Base-by-base conservation (phyloP, 1,284 basidiomycete species). In the Singerocomus rubriflavus region DNA sequence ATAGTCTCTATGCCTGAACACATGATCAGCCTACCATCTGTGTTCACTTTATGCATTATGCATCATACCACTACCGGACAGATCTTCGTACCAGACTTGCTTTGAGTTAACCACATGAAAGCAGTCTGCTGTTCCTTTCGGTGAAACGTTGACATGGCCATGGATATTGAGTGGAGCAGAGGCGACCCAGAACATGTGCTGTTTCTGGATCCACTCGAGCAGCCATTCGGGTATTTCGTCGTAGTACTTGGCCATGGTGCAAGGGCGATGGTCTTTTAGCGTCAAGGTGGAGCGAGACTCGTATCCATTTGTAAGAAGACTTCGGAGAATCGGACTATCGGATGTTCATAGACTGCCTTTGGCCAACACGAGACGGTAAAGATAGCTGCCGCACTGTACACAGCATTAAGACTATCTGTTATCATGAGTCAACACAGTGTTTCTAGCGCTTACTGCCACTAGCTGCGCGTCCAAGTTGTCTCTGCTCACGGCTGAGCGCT, bases 101-200 rank as follows among this genome's bases (percentile, higher is more conserved):
- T 63, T 75, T 43, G 67, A 58, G 50, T 74, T 68, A 12, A 73
- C 69, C 39, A 81, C 59, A 45, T 77, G 72, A 54, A 82, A 78
- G 5, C 70, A 74, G 2, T 74, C 74, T 26, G 68, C 63, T 30
- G 73, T 64, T 8, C 77, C 77, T 58, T 82, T 81, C 0, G 79
- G 78, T 1, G 78, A 80, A 40, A 82, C 57, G 51, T 81, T 81
- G 56, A 82, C 68, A 54, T 81, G 80, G 0, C 77, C 80, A 7
- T 68, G 62, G 10, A 52, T 53, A 27, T 63, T 68, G 9, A 81
- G 65, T 27, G 80, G 79, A 1, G 80, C 77, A 0, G 78, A 74
- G 0, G 78, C 79, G 21, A 82, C 79, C 70, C 73, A 81, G 63
- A 81, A 82, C 48, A 80, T 63, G 40, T 77, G 68, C 56, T 81